phyloP scores from a whole-genome alignment of 257 asterid genomes.

The Solanum pimpinellifolium region DNA sequence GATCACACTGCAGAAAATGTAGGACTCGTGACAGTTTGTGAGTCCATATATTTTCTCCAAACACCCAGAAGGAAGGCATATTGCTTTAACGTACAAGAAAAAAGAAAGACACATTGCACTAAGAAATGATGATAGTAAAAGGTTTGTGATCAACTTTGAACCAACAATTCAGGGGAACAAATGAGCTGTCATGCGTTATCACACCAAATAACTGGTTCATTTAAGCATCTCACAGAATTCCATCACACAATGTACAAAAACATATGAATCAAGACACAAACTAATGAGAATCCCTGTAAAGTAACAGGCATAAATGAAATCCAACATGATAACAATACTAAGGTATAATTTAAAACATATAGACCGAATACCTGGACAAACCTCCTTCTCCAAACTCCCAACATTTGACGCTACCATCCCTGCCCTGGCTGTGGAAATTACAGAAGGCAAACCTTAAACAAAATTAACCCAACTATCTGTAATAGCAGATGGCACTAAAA shows the following conservation, averaged over 20 bases:
- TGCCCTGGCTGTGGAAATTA: slow-evolving; percentile 51
- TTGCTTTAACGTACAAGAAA: background rate
- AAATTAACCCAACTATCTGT: background rate
- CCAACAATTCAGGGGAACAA: background rate
- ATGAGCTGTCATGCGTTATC: background rate
- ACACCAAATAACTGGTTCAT: background rate
- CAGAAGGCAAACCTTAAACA: background rate
- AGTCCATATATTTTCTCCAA: background rate
- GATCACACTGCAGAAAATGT: background rate
- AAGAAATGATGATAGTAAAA: background rate
- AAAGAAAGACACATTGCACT: background rate
- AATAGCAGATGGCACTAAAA: background rate
- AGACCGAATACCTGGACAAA: slow-evolving; percentile 34
- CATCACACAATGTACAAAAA: background rate
- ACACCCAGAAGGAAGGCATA: background rate
- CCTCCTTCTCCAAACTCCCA: slow-evolving; percentile 83
- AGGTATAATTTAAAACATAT: background rate
- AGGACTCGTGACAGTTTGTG: background rate
- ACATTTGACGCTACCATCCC: slow-evolving; percentile 72
- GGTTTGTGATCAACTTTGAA: background rate
- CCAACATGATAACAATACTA: background rate
- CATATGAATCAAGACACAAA: background rate
- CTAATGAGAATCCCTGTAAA: background rate
- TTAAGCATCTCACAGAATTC: background rate
- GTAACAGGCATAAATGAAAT: background rate